Evolutionary conservation across 2,329 filamentous ascomycete species (phyloP).

Genomic region (Colletotrichum acutatum): DNA sequence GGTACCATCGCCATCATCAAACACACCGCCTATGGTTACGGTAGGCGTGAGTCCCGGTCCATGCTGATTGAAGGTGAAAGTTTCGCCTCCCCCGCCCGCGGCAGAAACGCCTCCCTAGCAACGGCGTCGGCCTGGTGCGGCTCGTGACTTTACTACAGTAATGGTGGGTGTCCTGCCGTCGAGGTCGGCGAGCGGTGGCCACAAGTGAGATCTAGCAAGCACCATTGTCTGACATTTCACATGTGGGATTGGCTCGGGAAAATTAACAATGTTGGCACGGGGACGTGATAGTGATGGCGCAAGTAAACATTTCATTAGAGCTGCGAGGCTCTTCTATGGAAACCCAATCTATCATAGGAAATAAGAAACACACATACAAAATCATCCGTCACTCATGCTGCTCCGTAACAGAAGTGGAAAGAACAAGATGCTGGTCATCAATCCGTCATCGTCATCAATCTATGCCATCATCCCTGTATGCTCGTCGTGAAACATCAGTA

Average conservation of each 20-base stretch:
- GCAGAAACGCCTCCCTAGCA: neutral
- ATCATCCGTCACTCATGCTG: neutral
- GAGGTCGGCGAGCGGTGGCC: too few species aligned
- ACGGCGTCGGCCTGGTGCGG: neutral
- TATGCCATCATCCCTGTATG: neutral
- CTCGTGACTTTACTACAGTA: neutral
- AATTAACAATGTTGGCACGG: neutral
- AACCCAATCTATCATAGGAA: constrained; percentile 9
- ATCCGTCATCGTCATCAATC: constrained; percentile 5
- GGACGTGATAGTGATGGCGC: neutral
- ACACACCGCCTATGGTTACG: constrained; percentile 9
- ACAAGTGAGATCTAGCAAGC: too few species aligned
- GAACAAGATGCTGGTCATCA: neutral
- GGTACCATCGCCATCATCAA: neutral
- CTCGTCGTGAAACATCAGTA: constrained; percentile 1
- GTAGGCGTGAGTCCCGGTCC: too few species aligned
- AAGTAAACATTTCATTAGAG: constrained; percentile 15
- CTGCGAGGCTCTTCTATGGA: constrained; percentile 26
- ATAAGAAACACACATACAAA: neutral
- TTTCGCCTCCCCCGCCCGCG: too few species aligned
- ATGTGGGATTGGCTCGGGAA: neutral
- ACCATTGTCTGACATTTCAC: too few species aligned
- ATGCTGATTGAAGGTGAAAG: too few species aligned
- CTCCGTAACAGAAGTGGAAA: neutral
- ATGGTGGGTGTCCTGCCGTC: too few species aligned